A percentile compares a stretch with the other conserved stretches of the same genome.
These are phyloP conservation scores for Yamadazyma sp. DNA, from an alignment of 805 yeast species.

Conservation along the genomic window DNA sequence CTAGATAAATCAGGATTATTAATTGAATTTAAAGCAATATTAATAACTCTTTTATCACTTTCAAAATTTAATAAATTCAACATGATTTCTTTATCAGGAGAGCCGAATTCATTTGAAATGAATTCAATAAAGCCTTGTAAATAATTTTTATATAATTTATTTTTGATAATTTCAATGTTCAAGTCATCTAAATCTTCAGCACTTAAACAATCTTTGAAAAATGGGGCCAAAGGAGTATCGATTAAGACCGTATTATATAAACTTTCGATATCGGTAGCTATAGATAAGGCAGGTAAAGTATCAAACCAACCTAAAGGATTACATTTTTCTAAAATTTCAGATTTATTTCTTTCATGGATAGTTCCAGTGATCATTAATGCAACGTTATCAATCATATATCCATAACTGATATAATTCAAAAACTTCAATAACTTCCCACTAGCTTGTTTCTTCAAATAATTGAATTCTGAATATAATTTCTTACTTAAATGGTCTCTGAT, in stretches of 20 bases:
- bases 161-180: constrained; percentile 92
- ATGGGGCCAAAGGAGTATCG: constrained; percentile 97
- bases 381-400: constrained; percentile 98
- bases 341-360: constrained; percentile 87
- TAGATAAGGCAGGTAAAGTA: constrained; percentile 89
- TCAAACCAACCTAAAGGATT: constrained; percentile 99
- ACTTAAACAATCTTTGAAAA: constrained; percentile 83
- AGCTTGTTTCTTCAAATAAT: constrained; percentile 80
- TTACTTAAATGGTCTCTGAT: constrained; percentile 76
- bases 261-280: constrained; percentile 93
- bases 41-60: constrained; percentile 92
- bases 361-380: constrained; percentile 96
- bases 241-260: constrained; percentile 87
- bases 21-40: constrained; percentile 86
- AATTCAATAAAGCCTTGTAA: constrained; percentile 81
- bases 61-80: constrained; percentile 74
- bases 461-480: constrained; percentile 78
- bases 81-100: constrained; percentile 85
- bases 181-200: constrained; percentile 91
- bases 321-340: constrained; percentile 84
- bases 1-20: constrained; percentile 71
- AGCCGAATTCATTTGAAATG: constrained; percentile 54
- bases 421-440: constrained; percentile 76
- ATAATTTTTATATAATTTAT: constrained; percentile 88
- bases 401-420: constrained; percentile 89